These are phyloP conservation scores for Craterostigma plantagineum DNA, from an alignment of 257 asterid genomes.

Conservation along the genomic window DNA sequence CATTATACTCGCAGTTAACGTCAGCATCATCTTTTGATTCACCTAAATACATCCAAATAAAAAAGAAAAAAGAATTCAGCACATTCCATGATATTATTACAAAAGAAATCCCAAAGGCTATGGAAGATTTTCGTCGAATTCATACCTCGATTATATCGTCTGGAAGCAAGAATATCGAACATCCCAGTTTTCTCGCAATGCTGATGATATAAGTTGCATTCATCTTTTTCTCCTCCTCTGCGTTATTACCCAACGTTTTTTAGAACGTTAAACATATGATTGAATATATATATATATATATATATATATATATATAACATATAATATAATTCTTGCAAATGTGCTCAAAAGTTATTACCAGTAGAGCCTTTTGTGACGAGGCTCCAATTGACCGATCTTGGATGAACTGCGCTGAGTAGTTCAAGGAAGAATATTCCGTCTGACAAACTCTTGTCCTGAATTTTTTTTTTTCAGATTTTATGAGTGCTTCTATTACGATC, in stretches of 20 bases:
- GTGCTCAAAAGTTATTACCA: no score
- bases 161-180: conserved; percentile 85
- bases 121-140: background rate
- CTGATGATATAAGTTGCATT: conserved; percentile 86
- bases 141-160: conserved; percentile 79
- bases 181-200: conserved; percentile 94
- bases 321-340: no score
- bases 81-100: background rate
- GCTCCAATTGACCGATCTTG: conserved; percentile 96
- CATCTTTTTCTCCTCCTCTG: conserved; percentile 83
- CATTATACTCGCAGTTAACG: conserved; percentile 57
- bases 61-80: background rate
- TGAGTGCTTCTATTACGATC: no score
- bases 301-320: no score
- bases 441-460: conserved; percentile 85
- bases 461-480: conserved; percentile 1
- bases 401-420: conserved; percentile 87
- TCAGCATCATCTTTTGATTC: conserved; percentile 70
- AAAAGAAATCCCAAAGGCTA: no score
- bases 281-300: no score
- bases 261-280: no score
- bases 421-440: conserved; percentile 80
- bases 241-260: background rate
- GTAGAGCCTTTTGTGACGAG: conserved; percentile 81
- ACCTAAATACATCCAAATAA: conserved; percentile 16